phyloP scores from a whole-genome alignment of 2,329 filamentous ascomycete species.

The Curvularia lunata region DNA sequence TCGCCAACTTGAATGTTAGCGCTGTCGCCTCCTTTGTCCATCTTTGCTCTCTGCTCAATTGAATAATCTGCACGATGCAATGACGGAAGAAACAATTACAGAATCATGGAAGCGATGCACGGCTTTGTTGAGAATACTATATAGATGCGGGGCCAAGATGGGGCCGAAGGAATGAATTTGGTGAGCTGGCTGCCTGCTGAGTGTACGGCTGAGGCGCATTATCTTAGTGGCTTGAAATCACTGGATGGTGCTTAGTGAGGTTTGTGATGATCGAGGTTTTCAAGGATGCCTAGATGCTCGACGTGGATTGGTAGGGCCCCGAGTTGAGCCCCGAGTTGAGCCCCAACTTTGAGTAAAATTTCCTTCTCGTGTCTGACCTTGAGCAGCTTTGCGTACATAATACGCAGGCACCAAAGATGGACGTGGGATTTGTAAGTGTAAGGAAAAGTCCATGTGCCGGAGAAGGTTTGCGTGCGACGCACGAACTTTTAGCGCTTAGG shows the following conservation, averaged over 20 bases:
- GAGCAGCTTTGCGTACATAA: too few relatives aligned
- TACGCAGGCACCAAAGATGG: too few relatives aligned
- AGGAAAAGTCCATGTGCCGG: not conserved
- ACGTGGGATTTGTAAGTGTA: too few relatives aligned
- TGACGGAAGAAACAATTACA: not conserved
- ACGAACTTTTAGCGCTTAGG: not conserved
- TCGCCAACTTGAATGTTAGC: slow-evolving; percentile 18
- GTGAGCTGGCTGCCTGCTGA: slow-evolving; percentile 14
- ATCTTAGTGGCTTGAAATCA: slow-evolving; percentile 2
- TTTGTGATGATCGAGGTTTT: not conserved
- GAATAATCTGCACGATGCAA: not conserved
- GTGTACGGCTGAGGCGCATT: slow-evolving; percentile 19
- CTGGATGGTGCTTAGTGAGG: slow-evolving; percentile 1
- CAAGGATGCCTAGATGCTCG: not conserved
- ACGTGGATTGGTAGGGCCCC: not conserved
- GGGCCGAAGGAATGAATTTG: slow-evolving; percentile 13
- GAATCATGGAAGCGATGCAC: not conserved
- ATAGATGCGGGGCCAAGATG: slow-evolving; percentile 16
- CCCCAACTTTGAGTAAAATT: too few relatives aligned
- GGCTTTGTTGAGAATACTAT: not conserved
- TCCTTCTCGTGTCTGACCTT: too few relatives aligned
- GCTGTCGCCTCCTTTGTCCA: slow-evolving; percentile 28
- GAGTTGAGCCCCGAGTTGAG: too few relatives aligned
- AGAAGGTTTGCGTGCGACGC: not conserved
- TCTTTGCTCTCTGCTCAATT: slow-evolving; percentile 15